Base-by-base conservation (phyloP, 1,284 basidiomycete species). In the Leccinum subfulvum region DNA sequence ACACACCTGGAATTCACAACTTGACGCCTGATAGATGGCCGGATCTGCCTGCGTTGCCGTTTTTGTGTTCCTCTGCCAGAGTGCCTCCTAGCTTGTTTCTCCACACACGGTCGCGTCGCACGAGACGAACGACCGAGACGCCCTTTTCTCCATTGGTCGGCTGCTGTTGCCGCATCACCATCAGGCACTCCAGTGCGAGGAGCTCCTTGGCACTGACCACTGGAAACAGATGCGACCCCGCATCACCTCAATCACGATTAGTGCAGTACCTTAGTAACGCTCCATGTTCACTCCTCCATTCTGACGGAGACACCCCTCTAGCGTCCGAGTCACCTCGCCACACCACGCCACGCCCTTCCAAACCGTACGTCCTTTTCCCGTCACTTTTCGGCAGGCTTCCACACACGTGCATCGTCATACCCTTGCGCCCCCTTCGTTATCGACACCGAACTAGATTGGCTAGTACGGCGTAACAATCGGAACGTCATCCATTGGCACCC, bases 121-220 rank as follows among this genome's bases (percentile, higher is more conserved):
- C 11, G 44, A 47, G 44, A 47, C n/a, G 11, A 47, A 21, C 44
- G n/a, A 47, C 44, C 18, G 9, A 47, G 44, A 47, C 18, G 18
- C 18, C 44, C 44, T 18, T 47, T 47, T 47, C 53, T 35, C 52
- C 49, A 56, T 59, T 56, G 41, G 57, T 44, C 39, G 18, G 18
- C 44, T 7, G 11, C 18, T 13, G 44, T 47, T 11, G 51, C 64
- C 6, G 52, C 47, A 6, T 47, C 39, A 8, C 30, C 26, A 28
- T 1, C 58, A 71, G 65, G 69, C 54, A 63, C 68, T 18, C 7
- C 23, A 26, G 3, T 26, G 6, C 23, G 11, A 9, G 26, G 21
- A 53, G 62, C 56, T 35, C 18, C 28, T n/a, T 57, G 26, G 26
- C 21, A 52, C 44, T 7, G 3, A 26, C 55, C 37, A 49, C 65